Base-by-base conservation (phyloP, 768 basidiomycete genomes). In the Leccinum broughii region DNA sequence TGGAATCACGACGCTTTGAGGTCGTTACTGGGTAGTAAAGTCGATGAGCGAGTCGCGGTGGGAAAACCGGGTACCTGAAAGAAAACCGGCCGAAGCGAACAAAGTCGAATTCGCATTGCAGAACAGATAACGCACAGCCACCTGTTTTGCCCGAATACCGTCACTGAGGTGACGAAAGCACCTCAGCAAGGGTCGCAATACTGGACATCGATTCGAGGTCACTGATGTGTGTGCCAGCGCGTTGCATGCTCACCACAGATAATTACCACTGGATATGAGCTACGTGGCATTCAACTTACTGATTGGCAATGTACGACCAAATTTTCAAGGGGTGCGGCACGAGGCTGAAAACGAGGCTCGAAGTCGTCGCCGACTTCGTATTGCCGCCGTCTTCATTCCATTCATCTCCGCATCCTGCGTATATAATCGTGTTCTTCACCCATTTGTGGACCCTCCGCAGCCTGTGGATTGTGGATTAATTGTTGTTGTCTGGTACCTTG, bases 331-430 rank as follows among this genome's bases (percentile, higher is more conserved):
- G 46, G 24, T 48, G 2, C 39, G 41, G n/a, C 52, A 17, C n/a
- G 26, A 24, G n/a, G 20, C 9, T 3, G 17, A n/a, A 64, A 28
- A 61, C 15, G 52, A 32, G 53, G 50, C 39, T 59, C 34, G 35
- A 3, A 39, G 39, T 63, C 53, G 60, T 59, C 53, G 9, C 53
- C 53, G 56, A 70, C 41, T 41, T 41, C 70, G 70, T 66, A 65
- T 67, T 71, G 62, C 51, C 54, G 22, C 55, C 51, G 58, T 59
- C 46, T 6, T 48, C 55, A 30, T 54, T 28, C 30, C 32, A 56
- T 51, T 71, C 70, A 70, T 72, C 20, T 72, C 71, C 70, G 71
- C 48, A 20, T 15, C 55, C 54, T 55, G 39, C 26, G 51, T 63
- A 62, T 62, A 66, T 62, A 62, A 60, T 44, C 54, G 51, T 13